Evolutionary conservation across 257 asterid species (phyloP).

Genomic region (Nicotiana noctiflora): DNA sequence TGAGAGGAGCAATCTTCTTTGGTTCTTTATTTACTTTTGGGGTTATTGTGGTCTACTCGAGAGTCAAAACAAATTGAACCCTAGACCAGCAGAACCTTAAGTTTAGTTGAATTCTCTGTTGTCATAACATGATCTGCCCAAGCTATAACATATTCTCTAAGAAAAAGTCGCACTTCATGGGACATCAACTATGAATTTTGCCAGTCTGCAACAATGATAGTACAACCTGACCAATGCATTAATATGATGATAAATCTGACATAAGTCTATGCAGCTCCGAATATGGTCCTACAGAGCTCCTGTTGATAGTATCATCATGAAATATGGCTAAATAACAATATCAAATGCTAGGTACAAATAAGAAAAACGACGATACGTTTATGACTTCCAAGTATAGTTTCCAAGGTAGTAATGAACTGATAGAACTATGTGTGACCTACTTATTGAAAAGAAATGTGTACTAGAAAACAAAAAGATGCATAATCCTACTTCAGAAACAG

Average conservation of each 20-base stretch:
- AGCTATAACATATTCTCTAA: neutral
- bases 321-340: neutral
- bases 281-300: neutral
- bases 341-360: neutral
- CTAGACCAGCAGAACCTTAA: neutral
- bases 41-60: neutral
- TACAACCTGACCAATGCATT: slow-evolving; percentile 1
- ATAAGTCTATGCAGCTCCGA: neutral
- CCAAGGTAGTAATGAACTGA: neutral
- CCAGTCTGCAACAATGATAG: neutral
- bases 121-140: neutral
- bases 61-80: neutral
- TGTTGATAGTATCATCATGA: neutral
- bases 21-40: neutral
- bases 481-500: no score
- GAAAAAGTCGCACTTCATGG: neutral
- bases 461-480: no score
- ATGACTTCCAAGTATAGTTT: neutral
- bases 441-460: no score
- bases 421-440: no score
- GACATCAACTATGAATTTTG: neutral
- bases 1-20: neutral
- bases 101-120: neutral
- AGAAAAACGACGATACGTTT: neutral
- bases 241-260: slow-evolving; percentile 10